Evolutionary conservation across 345 rosid species (phyloP).

Genomic region (Turnera subulata): DNA sequence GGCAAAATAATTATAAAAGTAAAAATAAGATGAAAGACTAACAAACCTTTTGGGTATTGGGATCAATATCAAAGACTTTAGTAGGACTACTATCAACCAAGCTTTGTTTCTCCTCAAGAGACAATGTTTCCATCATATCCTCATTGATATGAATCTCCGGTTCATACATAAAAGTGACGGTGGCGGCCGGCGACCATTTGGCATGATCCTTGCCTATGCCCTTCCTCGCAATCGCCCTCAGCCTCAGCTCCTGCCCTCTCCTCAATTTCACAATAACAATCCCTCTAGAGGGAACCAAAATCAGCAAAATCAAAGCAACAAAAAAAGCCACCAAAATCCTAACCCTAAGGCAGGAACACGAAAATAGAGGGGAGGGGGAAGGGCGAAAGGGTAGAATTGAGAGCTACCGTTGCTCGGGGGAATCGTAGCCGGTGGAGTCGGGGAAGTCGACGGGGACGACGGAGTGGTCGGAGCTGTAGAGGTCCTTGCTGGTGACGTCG

Average conservation of each 20-base stretch:
- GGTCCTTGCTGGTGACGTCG: slow-evolving; percentile 83
- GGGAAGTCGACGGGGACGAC: slow-evolving; percentile 81
- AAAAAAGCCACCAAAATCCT: neutral
- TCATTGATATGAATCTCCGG: slow-evolving; percentile 89
- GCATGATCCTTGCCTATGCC: slow-evolving; percentile 98
- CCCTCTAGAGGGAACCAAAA: slow-evolving; percentile 43
- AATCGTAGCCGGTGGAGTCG: slow-evolving; percentile 48
- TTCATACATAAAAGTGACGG: slow-evolving; percentile 91
- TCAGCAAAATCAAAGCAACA: neutral
- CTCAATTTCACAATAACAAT: slow-evolving; percentile 83
- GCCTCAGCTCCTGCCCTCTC: slow-evolving; percentile 79
- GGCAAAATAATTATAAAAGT: neutral
- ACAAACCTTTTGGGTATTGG: slow-evolving; percentile 62
- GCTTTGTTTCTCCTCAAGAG: slow-evolving; percentile 61
- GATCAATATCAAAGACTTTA: slow-evolving; percentile 72
- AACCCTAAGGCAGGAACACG: neutral
- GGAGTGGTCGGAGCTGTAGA: slow-evolving; percentile 75
- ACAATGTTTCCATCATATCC: slow-evolving; percentile 75
- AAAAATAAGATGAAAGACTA: neutral
- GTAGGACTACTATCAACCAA: slow-evolving; percentile 93
- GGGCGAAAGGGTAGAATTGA: neutral
- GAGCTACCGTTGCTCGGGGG: slow-evolving; percentile 59
- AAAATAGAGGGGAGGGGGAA: no score
- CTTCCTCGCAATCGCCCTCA: slow-evolving; percentile 92
- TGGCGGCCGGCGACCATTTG: slow-evolving; percentile 99